phyloP scores from a whole-genome alignment of 2,329 filamentous ascomycete genomes.

The Fusarium temperatum region DNA sequence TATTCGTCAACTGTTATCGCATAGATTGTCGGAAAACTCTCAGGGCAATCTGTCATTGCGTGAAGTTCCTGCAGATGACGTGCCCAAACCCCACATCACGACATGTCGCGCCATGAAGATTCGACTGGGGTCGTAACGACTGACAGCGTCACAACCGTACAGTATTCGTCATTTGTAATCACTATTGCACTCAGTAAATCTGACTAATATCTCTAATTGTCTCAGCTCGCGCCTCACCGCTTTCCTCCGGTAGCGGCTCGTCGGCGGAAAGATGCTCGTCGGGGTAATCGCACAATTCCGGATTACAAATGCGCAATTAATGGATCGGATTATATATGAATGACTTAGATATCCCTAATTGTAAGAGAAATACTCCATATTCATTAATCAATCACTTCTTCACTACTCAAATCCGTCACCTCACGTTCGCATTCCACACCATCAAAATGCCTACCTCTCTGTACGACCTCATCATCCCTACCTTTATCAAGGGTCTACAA shows the following conservation, averaged over 20 bases:
- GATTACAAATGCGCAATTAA: background rate
- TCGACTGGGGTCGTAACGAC: background rate
- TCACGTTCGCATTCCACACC: background rate
- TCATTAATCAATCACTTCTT: background rate
- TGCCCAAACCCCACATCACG: background rate
- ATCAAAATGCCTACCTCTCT: background rate
- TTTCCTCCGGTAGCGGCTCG: background rate
- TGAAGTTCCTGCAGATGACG: conserved; percentile 1
- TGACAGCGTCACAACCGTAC: background rate
- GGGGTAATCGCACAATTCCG: background rate
- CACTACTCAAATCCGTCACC: rapidly evolving
- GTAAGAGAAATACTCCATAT: too few species aligned
- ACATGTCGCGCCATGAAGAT: background rate
- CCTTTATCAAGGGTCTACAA: background rate
- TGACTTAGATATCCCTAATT: too few species aligned
- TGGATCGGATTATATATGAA: background rate
- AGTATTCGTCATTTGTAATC: background rate
- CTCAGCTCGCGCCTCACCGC: background rate
- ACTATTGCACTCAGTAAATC: background rate
- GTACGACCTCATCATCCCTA: background rate
- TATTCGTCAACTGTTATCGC: rapidly evolving
- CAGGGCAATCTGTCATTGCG: background rate
- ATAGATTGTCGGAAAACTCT: background rate
- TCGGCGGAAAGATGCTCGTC: background rate
- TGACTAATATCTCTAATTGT: background rate